Base-by-base conservation (phyloP, 495 filamentous ascomycete species). In the Cladorrhinum samala region DNA sequence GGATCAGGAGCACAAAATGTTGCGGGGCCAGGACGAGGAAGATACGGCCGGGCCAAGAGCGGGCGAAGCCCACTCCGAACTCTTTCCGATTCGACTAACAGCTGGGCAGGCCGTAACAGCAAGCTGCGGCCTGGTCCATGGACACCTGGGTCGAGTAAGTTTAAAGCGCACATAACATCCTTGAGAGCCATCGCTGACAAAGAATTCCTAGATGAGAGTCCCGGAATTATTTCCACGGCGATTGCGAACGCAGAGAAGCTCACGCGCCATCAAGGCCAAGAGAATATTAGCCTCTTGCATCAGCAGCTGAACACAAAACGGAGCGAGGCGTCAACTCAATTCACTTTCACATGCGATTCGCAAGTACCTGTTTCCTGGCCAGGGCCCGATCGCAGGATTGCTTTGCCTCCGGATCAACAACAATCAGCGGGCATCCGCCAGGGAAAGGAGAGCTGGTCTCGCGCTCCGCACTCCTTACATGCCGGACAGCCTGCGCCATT, bases 341-440 rank as follows among this genome's bases (percentile, higher is more conserved):
- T 96, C 60, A 95, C 91, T 14, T 96, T 96, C 66, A 93, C 86
- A 2, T 92, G 88, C 67, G 86, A 89, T 53, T 73, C 78, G 0
- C 75, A 77, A 49, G 75, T 77, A 9, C 72, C 76, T 6, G 72
- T 70, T 3, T 61, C 66, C n/a, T 40, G 70, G 17, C 60, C 72
- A 21, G 79, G 76, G 77, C 73, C 77, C 30, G 75, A 69, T 44
- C 46, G 54, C 21, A 56, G 50, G 54, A 8, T 56, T 19, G 19
- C 47, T 14, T 41, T 49, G 33, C 50, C 40, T 11, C 45, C 45
- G 16, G 16, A 48, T 2, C 49, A 52, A 17, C 56, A 58, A 25
- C 18, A 44, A 23, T 11, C 49, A n/a, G n/a, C n/a, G 20, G 14
- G 49, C 14, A 7, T 49, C 16, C 46, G 46, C 17, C 61, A 36